phyloP scores from a whole-genome alignment of 2,329 filamentous ascomycete genomes.

The Coniochaeta sp. region DNA sequence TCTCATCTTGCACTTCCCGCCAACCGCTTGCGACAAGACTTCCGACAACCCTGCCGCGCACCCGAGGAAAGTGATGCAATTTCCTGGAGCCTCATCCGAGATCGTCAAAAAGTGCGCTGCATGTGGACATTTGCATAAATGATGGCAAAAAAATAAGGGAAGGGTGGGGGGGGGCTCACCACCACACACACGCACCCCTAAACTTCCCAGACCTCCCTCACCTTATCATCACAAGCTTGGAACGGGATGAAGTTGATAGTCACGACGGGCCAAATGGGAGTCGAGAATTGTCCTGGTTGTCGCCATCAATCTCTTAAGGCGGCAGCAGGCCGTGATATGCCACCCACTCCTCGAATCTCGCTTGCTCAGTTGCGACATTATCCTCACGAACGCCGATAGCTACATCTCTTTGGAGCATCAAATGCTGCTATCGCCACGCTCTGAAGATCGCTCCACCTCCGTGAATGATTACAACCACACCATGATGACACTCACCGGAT shows the following conservation, averaged over 20 bases:
- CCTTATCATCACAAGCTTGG: background rate
- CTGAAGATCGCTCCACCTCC: background rate
- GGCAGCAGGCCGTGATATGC: background rate
- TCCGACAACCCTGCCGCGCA: background rate
- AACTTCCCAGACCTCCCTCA: background rate
- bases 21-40: background rate
- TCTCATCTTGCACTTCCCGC: background rate
- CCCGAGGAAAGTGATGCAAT: background rate
- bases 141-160: background rate
- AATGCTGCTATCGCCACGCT: background rate
- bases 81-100: background rate
- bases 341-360: background rate
- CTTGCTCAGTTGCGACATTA: background rate
- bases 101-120: background rate
- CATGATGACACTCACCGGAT: background rate
- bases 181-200: too few relatives aligned
- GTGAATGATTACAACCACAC: background rate
- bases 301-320: background rate
- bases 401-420: background rate
- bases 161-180: background rate
- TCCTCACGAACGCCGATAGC: background rate
- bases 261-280: background rate
- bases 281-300: background rate
- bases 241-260: background rate
- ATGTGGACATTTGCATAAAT: background rate